Conservation (phyloP, 305 asterid species). For the Petunia hybrid region DNA sequence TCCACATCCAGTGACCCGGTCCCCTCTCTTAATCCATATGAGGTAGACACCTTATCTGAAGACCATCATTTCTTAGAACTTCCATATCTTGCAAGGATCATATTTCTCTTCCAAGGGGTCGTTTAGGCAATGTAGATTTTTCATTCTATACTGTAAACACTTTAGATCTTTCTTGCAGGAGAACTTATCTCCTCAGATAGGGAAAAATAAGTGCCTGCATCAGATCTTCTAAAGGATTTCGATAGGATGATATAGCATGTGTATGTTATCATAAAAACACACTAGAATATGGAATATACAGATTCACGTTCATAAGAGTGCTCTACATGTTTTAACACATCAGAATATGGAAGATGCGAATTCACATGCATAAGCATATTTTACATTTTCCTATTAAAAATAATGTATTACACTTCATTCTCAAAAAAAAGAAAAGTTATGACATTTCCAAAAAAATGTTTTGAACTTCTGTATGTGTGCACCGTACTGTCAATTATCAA, state of each 20-base stretch:
- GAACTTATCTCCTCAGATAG: background rate
- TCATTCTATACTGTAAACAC: background rate
- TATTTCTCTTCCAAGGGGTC: background rate
- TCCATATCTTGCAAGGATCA: background rate
- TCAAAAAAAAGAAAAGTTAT: too few species aligned
- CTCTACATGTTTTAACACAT: background rate
- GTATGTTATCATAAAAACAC: background rate
- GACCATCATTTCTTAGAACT: background rate
- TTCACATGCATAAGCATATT: background rate
- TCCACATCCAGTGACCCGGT: background rate
- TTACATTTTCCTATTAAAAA: background rate
- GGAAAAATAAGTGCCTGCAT: background rate
- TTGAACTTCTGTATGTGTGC: background rate
- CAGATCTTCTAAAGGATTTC: conserved; percentile 23
- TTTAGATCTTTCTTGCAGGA: background rate
- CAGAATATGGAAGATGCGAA: conserved; percentile 8
- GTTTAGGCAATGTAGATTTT: background rate
- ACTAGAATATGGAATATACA: conserved; percentile 3
- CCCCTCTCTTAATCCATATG: background rate
- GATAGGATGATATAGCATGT: conserved; percentile 20
- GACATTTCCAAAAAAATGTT: too few species aligned
- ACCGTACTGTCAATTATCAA: background rate
- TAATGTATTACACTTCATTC: conserved; percentile 4
- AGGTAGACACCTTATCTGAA: background rate
- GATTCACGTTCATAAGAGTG: background rate